phyloP scores from a whole-genome alignment of 202 grass and related monocot genomes.

The Saccharum hybrid region DNA sequence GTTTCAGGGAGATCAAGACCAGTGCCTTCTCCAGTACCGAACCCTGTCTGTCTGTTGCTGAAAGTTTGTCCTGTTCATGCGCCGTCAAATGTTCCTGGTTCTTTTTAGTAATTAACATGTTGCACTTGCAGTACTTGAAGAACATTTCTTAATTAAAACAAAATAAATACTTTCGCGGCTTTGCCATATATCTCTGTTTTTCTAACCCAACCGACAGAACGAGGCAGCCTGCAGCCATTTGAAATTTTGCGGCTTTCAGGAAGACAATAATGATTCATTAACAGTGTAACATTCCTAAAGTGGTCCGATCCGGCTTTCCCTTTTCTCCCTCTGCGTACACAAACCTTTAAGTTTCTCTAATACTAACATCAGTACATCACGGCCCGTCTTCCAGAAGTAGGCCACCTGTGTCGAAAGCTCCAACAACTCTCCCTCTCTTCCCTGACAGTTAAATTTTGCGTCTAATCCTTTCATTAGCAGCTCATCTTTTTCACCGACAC shows the following conservation, averaged over 20 bases:
- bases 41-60: not conserved
- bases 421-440: not conserved
- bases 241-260: slow-evolving; percentile 5
- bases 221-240: not conserved
- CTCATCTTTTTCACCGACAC: slow-evolving; percentile 34
- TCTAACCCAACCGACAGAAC: not conserved
- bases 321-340: slow-evolving; percentile 1
- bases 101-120: not conserved
- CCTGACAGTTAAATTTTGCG: not conserved
- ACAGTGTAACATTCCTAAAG: slow-evolving; percentile 37
- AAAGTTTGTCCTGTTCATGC: not conserved
- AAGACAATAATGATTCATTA: slow-evolving; percentile 35
- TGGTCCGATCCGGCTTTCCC: not conserved
- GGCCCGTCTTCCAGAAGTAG: not conserved
- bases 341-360: slow-evolving; percentile 8
- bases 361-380: not conserved
- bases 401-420: slow-evolving; percentile 42
- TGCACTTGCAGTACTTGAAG: not conserved
- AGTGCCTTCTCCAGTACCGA: not conserved
- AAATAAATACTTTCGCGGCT: not conserved
- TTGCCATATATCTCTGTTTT: not conserved
- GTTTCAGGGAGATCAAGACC: not conserved
- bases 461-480: slow-evolving; percentile 14
- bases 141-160: not conserved
- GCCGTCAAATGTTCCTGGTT: slow-evolving; percentile 5